These are phyloP conservation scores for Simplicillium sp. DNA, from an alignment of 2,329 filamentous ascomycete species.

Conservation along the genomic window DNA sequence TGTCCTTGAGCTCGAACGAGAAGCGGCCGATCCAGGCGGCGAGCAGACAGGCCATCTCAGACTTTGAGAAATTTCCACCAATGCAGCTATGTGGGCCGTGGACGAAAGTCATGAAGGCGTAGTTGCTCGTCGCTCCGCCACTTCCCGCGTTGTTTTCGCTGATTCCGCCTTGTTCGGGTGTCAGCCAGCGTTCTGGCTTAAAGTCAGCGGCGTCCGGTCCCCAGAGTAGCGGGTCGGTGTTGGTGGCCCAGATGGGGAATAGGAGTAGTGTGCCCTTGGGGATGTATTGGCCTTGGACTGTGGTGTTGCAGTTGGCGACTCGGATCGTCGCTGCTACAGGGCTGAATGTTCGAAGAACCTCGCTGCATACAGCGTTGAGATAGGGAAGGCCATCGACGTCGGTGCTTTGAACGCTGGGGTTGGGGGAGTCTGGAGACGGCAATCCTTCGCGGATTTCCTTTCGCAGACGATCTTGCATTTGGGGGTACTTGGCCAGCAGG, in stretches of 20 bases:
- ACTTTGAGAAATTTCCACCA: conserved; percentile 5
- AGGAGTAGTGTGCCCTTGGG: conserved; percentile 25
- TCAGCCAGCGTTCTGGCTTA: conserved; percentile 26
- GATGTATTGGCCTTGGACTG: conserved; percentile 21
- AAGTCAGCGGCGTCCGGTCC: conserved; percentile 24
- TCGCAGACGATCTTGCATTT: conserved; percentile 26
- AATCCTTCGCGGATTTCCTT: conserved; percentile 25
- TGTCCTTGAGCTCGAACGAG: conserved; percentile 5
- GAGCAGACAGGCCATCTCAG: conserved; percentile 6
- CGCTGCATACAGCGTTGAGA: conserved; percentile 58
- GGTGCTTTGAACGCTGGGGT: conserved; percentile 21
- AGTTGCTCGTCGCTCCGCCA: conserved; percentile 15
- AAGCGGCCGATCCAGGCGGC: conserved; percentile 8
- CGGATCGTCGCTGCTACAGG: conserved; percentile 23
- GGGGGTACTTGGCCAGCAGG: conserved; percentile 22
- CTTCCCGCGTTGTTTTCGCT: conserved; percentile 5
- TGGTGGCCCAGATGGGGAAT: conserved; percentile 19
- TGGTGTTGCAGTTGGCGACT: conserved; percentile 19
- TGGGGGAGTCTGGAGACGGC: conserved; percentile 19
- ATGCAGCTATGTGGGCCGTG: conserved; percentile 8
- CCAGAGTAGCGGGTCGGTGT: conserved; percentile 22
- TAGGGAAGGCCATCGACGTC: conserved; percentile 70
- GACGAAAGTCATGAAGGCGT: conserved; percentile 16
- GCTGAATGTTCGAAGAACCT: conserved; percentile 29
- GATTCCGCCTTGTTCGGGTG: conserved; percentile 9